Evolutionary conservation across 805 yeast genomes (phyloP), one percentile per base, ranked within the genome.

Genomic region (Starmerella vitae): DNA sequence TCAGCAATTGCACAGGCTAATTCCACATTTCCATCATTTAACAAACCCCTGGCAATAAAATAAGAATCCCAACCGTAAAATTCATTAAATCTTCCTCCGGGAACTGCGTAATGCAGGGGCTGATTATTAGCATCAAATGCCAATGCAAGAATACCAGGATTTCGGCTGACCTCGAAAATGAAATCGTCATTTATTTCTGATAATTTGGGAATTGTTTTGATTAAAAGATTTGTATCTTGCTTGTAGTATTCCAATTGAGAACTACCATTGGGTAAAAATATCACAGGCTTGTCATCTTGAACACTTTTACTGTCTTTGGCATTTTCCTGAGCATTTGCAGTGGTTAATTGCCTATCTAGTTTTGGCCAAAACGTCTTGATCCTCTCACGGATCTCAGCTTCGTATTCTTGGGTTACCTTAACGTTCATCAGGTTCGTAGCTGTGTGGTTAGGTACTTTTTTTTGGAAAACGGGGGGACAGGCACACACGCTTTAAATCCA

Each of bases 51-150:
- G 0, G 91, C 72, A 55, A 78, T 85, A 78, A 91, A 81, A 55
- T 91, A 88, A 2, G 95, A 84, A 58, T 88, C 98, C 98, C 98
- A 88, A 13, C 97, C 98, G 54, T 91, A 88, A 42, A 85, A 70
- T 61, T 88, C 98, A 62, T 91, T 91, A 61, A 88, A 88, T 47
- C 98, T 67, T 18, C 98, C 97, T 14, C 98, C 98, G 1, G 98
- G 98, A 19, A 88, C 97, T 14, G 83, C 80, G 58, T 88, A 88
- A 0, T 94, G 94, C 52, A 70, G 75, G 17, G 85, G 83, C 14
- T 54, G 56, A 30, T 71, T 70, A 1, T 68, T 60, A 3, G 62
- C 52, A 66, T 81, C 71, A 33, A 45, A 47, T 1, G 88, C 94
- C 29, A 88, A 64, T 0, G 94, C 80, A 43, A 88, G 66, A 38